phyloP scores from a whole-genome alignment of 306 rosid species.

The Canavalia ensiformis region DNA sequence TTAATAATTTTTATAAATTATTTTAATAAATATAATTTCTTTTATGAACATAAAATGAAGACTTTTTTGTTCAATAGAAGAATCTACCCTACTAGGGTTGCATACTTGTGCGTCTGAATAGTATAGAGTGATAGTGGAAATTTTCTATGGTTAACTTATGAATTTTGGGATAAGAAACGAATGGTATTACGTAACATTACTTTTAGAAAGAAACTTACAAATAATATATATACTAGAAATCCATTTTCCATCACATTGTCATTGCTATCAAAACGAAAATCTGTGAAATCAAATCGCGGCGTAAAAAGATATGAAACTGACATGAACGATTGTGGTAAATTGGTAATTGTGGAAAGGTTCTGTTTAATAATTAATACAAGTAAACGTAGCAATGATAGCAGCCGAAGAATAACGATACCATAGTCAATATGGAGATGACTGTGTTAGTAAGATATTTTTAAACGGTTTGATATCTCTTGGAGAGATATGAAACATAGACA shows the following conservation, averaged over 20 bases:
- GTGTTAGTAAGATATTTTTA: not conserved
- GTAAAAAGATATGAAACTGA: not conserved
- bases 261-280: not conserved
- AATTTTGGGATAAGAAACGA: not conserved
- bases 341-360: not conserved
- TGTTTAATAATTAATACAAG: not conserved
- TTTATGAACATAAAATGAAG: too few species aligned
- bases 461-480: not conserved
- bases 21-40: too few species aligned
- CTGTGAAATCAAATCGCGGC: not conserved
- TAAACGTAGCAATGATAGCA: not conserved
- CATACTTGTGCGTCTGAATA: too few species aligned
- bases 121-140: too few species aligned
- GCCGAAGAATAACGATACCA: not conserved
- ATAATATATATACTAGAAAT: not conserved
- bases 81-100: too few species aligned
- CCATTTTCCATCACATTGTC: not conserved
- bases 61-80: too few species aligned
- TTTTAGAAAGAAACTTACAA: not conserved
- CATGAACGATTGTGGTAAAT: not conserved
- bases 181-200: not conserved
- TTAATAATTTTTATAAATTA: too few species aligned
- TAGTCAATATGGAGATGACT: slow-evolving; percentile 1
- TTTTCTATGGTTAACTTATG: too few species aligned
- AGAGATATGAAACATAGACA: not conserved